Evolutionary conservation across 2,329 filamentous ascomycete genomes (phyloP).

Genomic region (Emergomyces orientalis): DNA sequence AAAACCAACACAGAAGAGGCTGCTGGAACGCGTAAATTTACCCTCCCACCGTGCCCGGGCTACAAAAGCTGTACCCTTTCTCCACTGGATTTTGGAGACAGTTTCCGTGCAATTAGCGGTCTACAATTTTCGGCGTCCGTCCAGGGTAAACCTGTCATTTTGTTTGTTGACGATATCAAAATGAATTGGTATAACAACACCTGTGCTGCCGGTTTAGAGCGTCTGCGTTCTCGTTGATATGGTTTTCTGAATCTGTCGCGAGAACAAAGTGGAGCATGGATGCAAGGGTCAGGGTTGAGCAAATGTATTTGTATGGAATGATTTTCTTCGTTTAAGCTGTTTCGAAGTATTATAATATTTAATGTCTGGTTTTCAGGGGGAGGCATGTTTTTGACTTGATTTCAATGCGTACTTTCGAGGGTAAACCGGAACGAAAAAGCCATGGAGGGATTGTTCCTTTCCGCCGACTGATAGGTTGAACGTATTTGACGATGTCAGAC

Average conservation of each 20-base stretch:
- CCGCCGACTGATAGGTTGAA: background rate
- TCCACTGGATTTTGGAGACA: constrained; percentile 34
- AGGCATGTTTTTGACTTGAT: background rate
- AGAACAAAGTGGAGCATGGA: background rate
- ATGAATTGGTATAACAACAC: constrained; percentile 44
- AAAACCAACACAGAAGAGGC: constrained; percentile 27
- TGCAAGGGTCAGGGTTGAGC: background rate
- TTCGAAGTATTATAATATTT: background rate
- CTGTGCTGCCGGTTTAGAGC: constrained; percentile 36
- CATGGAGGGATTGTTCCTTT: background rate
- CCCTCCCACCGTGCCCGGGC: constrained; percentile 34
- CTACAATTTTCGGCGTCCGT: constrained; percentile 42
- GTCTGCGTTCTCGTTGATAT: constrained; percentile 9
- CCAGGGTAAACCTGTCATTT: constrained; percentile 32
- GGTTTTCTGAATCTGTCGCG: background rate
- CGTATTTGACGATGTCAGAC: background rate
- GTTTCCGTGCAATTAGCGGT: constrained; percentile 37
- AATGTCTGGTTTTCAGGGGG: background rate
- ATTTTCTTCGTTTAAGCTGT: background rate
- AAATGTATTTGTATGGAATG: background rate
- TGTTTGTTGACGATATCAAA: constrained; percentile 41
- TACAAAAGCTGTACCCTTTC: constrained; percentile 36
- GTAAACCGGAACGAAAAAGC: background rate
- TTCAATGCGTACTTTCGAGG: background rate
- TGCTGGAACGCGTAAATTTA: constrained; percentile 31